These are phyloP conservation scores for Limnomonas spitsbergensis DNA, from an alignment of 139 green algal genomes.

Conservation along the genomic window DNA sequence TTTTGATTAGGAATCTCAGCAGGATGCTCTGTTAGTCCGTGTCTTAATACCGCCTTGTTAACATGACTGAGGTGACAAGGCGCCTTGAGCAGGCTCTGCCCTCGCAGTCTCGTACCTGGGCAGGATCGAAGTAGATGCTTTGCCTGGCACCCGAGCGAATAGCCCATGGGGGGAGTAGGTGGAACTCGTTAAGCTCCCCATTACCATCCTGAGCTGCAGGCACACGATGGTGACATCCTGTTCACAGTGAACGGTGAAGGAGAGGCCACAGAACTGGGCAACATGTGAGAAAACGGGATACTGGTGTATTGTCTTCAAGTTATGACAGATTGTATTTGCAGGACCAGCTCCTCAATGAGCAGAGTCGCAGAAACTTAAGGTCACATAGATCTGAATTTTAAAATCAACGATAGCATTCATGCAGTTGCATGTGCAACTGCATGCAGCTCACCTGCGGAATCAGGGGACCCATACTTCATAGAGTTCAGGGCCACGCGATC, in stretches of 20 bases:
- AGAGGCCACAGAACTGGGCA: neutral
- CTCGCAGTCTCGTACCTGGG: conserved; percentile 43
- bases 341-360: neutral
- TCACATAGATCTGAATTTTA: too few species aligned
- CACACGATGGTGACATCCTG: neutral
- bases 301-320: neutral
- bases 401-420: too few species aligned
- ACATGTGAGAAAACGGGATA: neutral
- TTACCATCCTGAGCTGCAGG: neutral
- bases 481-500: conserved; percentile 77
- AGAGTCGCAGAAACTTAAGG: too few species aligned
- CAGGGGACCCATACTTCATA: conserved; percentile 72
- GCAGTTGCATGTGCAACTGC: too few species aligned
- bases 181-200: conserved; percentile 35
- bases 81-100: too few species aligned
- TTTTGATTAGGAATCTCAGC: too few species aligned
- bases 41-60: too few species aligned
- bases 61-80: too few species aligned
- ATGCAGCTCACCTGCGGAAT: conserved; percentile 69
- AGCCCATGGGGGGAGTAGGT: conserved; percentile 75
- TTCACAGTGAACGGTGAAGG: neutral
- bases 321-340: neutral
- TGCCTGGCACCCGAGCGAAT: conserved; percentile 76
- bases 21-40: too few species aligned
- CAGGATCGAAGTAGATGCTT: conserved; percentile 84